Evolutionary conservation across 2,329 filamentous ascomycete species (phyloP), one percentile per base, ranked within the genome.

Genomic region (Exophiala sp.): DNA sequence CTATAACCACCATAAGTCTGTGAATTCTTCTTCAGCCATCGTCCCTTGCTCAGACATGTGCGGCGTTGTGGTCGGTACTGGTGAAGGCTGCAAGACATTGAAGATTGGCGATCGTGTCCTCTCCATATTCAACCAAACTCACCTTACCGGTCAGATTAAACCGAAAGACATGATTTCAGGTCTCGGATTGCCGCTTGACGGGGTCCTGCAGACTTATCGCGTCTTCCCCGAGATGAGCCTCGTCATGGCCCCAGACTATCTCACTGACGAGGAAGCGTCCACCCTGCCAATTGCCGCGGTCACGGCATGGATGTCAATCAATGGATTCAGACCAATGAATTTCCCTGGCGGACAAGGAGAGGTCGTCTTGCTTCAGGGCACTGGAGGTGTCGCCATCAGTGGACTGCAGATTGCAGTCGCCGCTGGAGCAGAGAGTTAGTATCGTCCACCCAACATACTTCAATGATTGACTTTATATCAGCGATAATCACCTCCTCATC

Each of bases 401-500:
- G 76, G 72, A 3, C 64, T 77, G 52, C 70, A 75, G 50, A 68
- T 78, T 49, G 78, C 73, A 16, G 76, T 76, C 56, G 78, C 78
- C 11, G 66, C 67, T 1, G 75, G 69, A 11, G 72, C 77, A 2
- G 66, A 73, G 44, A 80, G 78, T 1, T 63, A 80, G 12, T 71
- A 72, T 36, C 12, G 39, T 61, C 4, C 66, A 59, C 11, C 10
- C 12, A 5, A 0, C 59, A 71, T 74, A 73, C 52, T 63, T 76
- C 3, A 33, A 20, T 50, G 65, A 65, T 4, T 46, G 38, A 32
- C 6, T n/a, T 0, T 68, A 7, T 16, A 21, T 24, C 63, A 61
- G 75, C 73, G 1, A 78, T 79, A 32, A 72, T 78, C 39, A 79
- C 76, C 0, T 79, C 77, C 1, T 79, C 78, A 0, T 77, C 73